Evolutionary conservation across 1,284 basidiomycete species (phyloP), one percentile per base, ranked within the genome.

Genomic region (Austroboletus rostrupii): DNA sequence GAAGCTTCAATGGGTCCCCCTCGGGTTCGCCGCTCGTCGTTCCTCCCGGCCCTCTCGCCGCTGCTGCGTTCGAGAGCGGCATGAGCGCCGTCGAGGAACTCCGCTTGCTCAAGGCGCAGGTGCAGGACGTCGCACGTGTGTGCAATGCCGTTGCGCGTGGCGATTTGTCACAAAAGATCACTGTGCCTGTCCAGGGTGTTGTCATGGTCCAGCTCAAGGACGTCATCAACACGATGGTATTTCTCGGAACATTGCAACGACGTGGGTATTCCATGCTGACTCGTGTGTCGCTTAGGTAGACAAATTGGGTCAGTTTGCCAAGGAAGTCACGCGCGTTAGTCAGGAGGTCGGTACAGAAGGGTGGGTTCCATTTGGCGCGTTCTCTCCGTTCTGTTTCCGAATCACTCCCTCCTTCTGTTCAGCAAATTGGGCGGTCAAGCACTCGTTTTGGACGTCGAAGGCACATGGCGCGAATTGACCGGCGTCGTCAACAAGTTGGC

Each of bases 131-230:
- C 58, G 87, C 88, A 38, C 79, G 93, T 35, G 95, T 98, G 29
- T 97, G 95, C 71, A 94, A 94, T 69, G 95, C 95, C 19, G 95
- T 99, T 57, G 96, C 96, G 0, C 79, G 85, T 20, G 95, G 95
- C 29, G 96, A 99, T 68, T 72, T 99, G 57, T 90, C 87, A 41
- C 92, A 97, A 73, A 96, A 97, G 76, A 97, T 99, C 58, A 95
- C 91, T 38, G 94, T 97, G 7, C 90, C 89, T 29, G 96, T 97
- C 7, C 92, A 97, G 69, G 95, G 95, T 57, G 89, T 90, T 52
- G 92, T 96, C 53, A 97, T 99, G 93, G 89, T 95, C 17, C 92
- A 97, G 70, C 83, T 98, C 64, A 97, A 97, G 77, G 92, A 97
- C 59, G 94, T 96, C 60, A 97, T 98, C 76, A 98, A 98, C 65